phyloP scores from a whole-genome alignment of 176 grass and related monocot species.

The Rhynchospora tenuis region DNA sequence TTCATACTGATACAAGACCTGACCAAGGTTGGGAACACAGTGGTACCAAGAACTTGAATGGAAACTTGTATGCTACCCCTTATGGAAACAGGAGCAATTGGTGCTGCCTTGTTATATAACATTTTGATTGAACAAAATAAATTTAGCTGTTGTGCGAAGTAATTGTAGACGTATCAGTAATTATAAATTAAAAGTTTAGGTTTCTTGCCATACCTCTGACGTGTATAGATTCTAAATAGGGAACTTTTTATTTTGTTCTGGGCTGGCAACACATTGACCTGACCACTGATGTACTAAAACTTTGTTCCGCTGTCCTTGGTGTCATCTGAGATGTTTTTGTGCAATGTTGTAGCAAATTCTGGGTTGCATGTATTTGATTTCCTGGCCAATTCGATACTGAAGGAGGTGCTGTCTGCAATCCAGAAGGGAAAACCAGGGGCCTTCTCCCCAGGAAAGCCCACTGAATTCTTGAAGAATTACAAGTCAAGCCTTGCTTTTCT shows the following conservation, averaged over 20 bases:
- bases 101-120: neutral
- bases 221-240: neutral
- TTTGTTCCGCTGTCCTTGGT: neutral
- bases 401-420: constrained; percentile 81
- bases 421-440: constrained; percentile 88
- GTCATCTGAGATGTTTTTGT: constrained; percentile 13
- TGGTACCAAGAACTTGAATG: neutral
- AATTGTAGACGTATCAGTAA: neutral
- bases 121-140: neutral
- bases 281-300: neutral
- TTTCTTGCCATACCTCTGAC: neutral
- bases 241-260: neutral
- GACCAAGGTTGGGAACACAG: neutral
- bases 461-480: constrained; percentile 90
- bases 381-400: constrained; percentile 93
- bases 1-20: neutral
- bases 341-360: constrained; percentile 74
- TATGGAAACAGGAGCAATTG: neutral
- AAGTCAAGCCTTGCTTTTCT: constrained; percentile 82
- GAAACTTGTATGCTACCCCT: neutral
- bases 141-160: neutral
- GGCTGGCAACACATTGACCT: neutral
- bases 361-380: constrained; percentile 99
- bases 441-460: constrained; percentile 87
- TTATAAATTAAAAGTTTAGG: neutral